Evolutionary conservation across 2,329 filamentous ascomycete genomes (phyloP).

Genomic region (Colletotrichum lini): DNA sequence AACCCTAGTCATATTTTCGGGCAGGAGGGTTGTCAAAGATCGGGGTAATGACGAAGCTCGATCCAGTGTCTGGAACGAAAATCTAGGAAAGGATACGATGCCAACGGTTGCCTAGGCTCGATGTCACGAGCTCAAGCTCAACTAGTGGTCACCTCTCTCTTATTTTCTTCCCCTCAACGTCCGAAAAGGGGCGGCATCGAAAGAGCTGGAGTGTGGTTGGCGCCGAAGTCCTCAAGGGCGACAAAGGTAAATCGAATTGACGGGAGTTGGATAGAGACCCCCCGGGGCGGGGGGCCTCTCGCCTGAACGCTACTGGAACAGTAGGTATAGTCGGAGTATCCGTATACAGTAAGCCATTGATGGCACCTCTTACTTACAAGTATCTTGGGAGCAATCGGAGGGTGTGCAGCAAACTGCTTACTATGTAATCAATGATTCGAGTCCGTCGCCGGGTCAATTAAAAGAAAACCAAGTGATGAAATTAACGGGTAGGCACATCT

Average conservation of each 20-base stretch:
- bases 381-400: not conserved
- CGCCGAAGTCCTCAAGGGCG: not conserved
- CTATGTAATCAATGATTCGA: not conserved
- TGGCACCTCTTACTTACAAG: not conserved
- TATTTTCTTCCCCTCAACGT: not conserved
- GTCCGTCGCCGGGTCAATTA: not conserved
- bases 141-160: not conserved
- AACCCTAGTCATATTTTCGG: conserved; percentile 3
- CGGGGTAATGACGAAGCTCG: not conserved
- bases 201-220: not conserved
- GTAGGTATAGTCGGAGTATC: conserved; percentile 11
- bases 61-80: not conserved
- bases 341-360: conserved; percentile 1
- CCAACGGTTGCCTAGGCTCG: not conserved
- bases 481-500: not conserved
- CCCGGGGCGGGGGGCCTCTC: not conserved
- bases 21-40: not conserved
- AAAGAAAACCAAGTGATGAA: not conserved
- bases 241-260: not conserved
- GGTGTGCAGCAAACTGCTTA: not conserved
- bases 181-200: not conserved
- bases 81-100: not conserved
- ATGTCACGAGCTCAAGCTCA: not conserved
- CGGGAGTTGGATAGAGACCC: not conserved
- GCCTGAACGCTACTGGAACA: not conserved